These are phyloP conservation scores for Naganishia friedmannii DNA, from an alignment of 768 basidiomycete species.

Conservation along the genomic window DNA sequence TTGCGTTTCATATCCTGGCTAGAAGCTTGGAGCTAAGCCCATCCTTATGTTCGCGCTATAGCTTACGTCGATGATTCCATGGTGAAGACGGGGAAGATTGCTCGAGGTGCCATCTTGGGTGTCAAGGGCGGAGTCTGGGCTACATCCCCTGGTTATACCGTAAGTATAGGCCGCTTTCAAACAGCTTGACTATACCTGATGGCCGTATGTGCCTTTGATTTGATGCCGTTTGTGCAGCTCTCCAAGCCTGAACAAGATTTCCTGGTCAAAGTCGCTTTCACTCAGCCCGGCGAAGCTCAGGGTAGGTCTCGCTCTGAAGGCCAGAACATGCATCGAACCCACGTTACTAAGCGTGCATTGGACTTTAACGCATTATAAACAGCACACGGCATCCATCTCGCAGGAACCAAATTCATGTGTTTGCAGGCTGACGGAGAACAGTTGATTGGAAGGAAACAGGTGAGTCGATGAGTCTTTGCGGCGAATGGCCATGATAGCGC, in stretches of 20 bases:
- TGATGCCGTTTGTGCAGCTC: conserved; percentile 56
- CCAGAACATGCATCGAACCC: too few relatives aligned
- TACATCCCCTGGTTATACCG: conserved; percentile 60
- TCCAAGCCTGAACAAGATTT: conserved; percentile 64
- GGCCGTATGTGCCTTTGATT: background rate
- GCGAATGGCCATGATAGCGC: too few relatives aligned
- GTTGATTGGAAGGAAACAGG: conserved; percentile 74
- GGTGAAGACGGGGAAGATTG: conserved; percentile 69
- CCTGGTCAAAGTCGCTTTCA: conserved; percentile 57
- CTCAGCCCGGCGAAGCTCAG: conserved; percentile 54
- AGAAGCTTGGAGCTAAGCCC: background rate
- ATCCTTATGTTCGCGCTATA: conserved; percentile 46
- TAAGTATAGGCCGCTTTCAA: conserved; percentile 50
- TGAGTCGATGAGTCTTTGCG: conserved; percentile 53
- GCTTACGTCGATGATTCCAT: conserved; percentile 81
- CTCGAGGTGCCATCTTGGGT: conserved; percentile 73
- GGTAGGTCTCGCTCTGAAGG: conserved; percentile 35
- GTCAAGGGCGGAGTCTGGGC: conserved; percentile 77
- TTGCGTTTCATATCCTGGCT: background rate
- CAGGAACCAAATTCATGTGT: conserved; percentile 72
- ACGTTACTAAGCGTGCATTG: too few relatives aligned
- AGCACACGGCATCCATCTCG: conserved; percentile 64
- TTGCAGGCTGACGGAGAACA: conserved; percentile 58
- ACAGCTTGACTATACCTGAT: background rate
- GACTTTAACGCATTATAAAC: background rate